A percentile compares a stretch with the other conserved stretches of the same genome.
Evolutionary conservation across 345 rosid species (phyloP).

Genomic region (Excoecaria agallocha): DNA sequence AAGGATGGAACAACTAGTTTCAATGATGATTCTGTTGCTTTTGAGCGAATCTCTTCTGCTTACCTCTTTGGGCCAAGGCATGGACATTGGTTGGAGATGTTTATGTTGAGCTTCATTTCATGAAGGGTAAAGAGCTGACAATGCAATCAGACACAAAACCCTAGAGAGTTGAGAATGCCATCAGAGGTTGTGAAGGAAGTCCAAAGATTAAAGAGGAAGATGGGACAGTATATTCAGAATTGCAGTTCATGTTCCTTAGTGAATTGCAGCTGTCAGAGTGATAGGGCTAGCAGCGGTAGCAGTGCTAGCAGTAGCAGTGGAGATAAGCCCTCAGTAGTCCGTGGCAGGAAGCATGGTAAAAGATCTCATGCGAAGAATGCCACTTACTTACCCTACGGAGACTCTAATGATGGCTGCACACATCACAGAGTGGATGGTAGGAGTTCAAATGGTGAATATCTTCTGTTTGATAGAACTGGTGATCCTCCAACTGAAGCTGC

Average conservation of each 20-base stretch:
- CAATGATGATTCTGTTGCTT: constrained; percentile 34
- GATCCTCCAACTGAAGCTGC: constrained; percentile 22
- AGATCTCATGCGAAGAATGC: constrained; percentile 41
- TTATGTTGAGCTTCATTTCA: constrained; percentile 65
- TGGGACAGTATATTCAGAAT: constrained; percentile 52
- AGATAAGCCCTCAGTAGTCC: constrained; percentile 32
- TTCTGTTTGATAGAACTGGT: constrained; percentile 21
- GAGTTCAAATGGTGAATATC: constrained; percentile 14
- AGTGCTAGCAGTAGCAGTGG: constrained; percentile 85
- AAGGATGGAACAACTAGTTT: constrained; percentile 39
- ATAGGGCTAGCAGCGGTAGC: constrained; percentile 89
- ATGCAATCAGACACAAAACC: constrained; percentile 38
- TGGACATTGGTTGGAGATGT: constrained; percentile 93
- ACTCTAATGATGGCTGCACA: constrained; percentile 33
- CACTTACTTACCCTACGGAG: constrained; percentile 25
- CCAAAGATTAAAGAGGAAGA: constrained; percentile 73
- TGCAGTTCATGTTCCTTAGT: constrained; percentile 82
- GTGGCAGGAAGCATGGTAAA: constrained; percentile 60
- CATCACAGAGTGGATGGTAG: constrained; percentile 28
- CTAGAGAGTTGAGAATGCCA: constrained; percentile 62
- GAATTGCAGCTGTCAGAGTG: constrained; percentile 91
- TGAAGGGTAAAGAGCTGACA: constrained; percentile 53
- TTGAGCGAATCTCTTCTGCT: constrained; percentile 54
- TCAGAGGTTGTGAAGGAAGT: constrained; percentile 87
- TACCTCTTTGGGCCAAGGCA: constrained; percentile 87